These are phyloP conservation scores for Lichtheimia ramosa DNA, from an alignment of 371 early-diverging fungal genomes.

Conservation along the genomic window DNA sequence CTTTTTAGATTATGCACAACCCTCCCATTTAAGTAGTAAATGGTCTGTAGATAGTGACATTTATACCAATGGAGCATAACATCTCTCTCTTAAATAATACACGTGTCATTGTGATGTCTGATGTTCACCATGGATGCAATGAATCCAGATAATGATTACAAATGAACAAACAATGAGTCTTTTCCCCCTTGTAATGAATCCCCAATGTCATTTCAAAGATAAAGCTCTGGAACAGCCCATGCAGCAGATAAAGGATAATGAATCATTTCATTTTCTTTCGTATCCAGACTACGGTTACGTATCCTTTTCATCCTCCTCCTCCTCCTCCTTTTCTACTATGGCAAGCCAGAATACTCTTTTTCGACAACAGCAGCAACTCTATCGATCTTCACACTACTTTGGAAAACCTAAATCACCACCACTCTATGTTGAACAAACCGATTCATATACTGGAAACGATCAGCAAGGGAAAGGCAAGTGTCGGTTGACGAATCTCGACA, in stretches of 20 bases:
- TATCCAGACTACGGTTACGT: neutral
- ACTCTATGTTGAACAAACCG: neutral
- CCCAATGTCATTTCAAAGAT: too few relatives aligned
- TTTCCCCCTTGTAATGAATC: too few relatives aligned
- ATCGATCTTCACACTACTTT: constrained; percentile 12
- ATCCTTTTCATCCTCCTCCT: neutral
- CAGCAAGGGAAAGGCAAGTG: constrained; percentile 2
- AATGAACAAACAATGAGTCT: too few relatives aligned
- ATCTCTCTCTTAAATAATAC: too few relatives aligned
- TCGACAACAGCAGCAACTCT: constrained; percentile 15
- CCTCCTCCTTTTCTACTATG: neutral
- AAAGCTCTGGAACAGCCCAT: too few relatives aligned
- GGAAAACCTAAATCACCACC: constrained; percentile 11
- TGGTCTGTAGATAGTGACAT: constrained; percentile 50
- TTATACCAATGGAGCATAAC: constrained; percentile 18
- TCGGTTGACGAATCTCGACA: neutral
- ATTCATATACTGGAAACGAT: neutral
- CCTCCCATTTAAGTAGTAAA: constrained; percentile 39
- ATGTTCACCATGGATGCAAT: too few relatives aligned
- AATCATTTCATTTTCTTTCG: too few relatives aligned
- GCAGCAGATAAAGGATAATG: too few relatives aligned
- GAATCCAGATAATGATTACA: too few relatives aligned
- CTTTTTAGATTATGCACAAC: constrained; percentile 48
- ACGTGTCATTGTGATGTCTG: too few relatives aligned
- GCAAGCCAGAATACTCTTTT: constrained; percentile 11